Base-by-base conservation (phyloP, 2,329 filamentous ascomycete species). In the Rasamsonia emersonii region DNA sequence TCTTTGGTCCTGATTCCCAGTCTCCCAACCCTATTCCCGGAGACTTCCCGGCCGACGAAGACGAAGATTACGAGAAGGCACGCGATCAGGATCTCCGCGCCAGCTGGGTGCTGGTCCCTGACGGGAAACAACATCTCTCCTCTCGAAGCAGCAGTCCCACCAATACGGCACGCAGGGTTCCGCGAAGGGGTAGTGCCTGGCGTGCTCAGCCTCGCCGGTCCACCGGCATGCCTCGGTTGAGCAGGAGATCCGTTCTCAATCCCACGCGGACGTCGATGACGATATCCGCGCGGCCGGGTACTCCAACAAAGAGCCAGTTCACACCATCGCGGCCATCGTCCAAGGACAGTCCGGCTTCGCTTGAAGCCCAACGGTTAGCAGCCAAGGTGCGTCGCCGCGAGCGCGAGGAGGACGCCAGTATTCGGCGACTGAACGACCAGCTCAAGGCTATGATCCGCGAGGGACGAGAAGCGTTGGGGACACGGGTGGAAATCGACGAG, bases 361-460 rank as follows among this genome's bases (percentile, higher is more conserved):
- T 50, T 10, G 85, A 94, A 48, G 83, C 84, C 5, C 79, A 80
- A 50, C 72, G 74, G 26, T 75, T 88, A 35, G 78, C 85, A 4
- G 77, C 78, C n/a, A 73, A 76, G 50, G 74, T 80, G 43, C 68
- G 77, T 15, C 74, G 75, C 30, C 82, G 83, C 36, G 86, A 94
- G 47, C 70, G 77, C 27, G 79, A 88, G 45, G 74, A 83, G 5
- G 86, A 96, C 45, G 75, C 79, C 25, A 78, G 81, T 32, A 81
- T 96, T 45, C 77, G 77, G 29, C 75, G 80, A 16, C 77, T 96
- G 58, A 93, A 91, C 52, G 70, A 75, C 28, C 77, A 82, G 46
- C 64, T 96, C 28, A 75, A 82, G 50, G 82, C 79, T 19, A 86
- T 98, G 82, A 93, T 98, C 33, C 71, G 79, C 2, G 81, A 96